phyloP scores from a whole-genome alignment of 192 early-diverging fungal species.

The Umbelopsis isabellina region DNA sequence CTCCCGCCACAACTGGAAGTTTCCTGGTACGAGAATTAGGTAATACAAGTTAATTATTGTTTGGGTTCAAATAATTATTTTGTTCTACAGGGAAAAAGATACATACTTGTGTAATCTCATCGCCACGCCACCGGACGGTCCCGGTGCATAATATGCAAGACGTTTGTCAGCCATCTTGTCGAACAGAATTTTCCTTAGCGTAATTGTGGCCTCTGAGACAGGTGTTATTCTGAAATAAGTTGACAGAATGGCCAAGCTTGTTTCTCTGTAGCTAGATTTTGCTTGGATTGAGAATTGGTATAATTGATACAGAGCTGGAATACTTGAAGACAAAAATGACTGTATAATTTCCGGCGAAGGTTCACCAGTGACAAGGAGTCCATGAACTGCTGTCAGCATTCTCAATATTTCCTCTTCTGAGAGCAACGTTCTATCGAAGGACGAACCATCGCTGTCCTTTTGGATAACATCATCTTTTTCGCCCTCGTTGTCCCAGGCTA shows the following conservation, averaged over 20 bases:
- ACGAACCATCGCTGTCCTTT: neutral
- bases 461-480: neutral
- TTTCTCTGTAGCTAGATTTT: slow-evolving; percentile 49
- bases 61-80: slow-evolving; percentile 2
- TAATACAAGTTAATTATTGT: neutral
- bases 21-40: neutral
- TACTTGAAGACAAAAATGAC: slow-evolving; percentile 52
- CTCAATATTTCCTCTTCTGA: slow-evolving; percentile 46
- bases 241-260: slow-evolving; percentile 47
- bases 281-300: slow-evolving; percentile 50
- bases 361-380: slow-evolving; percentile 62
- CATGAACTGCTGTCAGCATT: slow-evolving; percentile 52
- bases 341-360: slow-evolving; percentile 61
- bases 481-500: slow-evolving; percentile 37
- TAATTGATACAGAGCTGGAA: slow-evolving; percentile 60
- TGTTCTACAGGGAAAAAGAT: neutral
- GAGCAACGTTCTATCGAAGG: slow-evolving; percentile 46
- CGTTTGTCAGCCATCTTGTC: slow-evolving; percentile 47
- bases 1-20: slow-evolving; percentile 28
- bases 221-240: slow-evolving; percentile 53
- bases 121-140: slow-evolving; percentile 52
- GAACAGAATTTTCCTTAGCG: slow-evolving; percentile 52
- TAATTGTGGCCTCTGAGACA: slow-evolving; percentile 36
- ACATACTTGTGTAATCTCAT: slow-evolving; percentile 49
- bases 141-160: slow-evolving; percentile 58